Evolutionary conservation across 1,284 basidiomycete species (phyloP).

Genomic region (Hypsizygus ulmarius): DNA sequence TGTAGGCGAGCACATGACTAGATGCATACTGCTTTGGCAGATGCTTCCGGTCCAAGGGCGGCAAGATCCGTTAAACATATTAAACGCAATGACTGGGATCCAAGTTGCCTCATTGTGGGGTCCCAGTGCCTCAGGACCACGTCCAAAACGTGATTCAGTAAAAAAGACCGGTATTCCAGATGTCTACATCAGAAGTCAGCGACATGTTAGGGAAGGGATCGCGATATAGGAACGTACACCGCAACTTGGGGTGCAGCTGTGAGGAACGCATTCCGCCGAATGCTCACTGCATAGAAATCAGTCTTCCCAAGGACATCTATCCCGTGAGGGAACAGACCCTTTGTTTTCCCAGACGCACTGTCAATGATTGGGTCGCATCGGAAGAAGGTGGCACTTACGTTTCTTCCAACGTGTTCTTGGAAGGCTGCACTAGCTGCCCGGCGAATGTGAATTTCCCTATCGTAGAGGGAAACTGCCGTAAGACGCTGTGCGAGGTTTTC

Average conservation of each 20-base stretch:
- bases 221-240: constrained; percentile 48
- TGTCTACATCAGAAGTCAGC: constrained; percentile 42
- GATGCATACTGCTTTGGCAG: constrained; percentile 46
- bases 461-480: constrained; percentile 80
- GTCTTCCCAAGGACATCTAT: constrained; percentile 90
- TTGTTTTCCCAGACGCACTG: constrained; percentile 14
- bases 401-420: constrained; percentile 94
- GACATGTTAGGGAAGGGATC: constrained; percentile 1
- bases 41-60: constrained; percentile 49
- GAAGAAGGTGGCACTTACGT: constrained; percentile 50
- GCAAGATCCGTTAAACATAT: constrained; percentile 65
- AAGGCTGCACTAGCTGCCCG: constrained; percentile 97
- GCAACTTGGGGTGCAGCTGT: constrained; percentile 85
- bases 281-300: constrained; percentile 93
- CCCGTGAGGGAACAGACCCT: constrained; percentile 90
- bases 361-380: constrained; percentile 15
- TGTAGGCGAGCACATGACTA: constrained; percentile 5
- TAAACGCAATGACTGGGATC: constrained; percentile 71
- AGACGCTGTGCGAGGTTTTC: constrained; percentile 67
- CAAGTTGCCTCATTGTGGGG: constrained; percentile 72
- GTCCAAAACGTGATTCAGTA: constrained; percentile 76
- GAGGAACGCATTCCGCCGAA: constrained; percentile 82
- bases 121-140: constrained; percentile 92
- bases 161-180: constrained; percentile 63
- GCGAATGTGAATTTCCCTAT: constrained; percentile 94